Evolutionary conservation across 257 asterid species (phyloP).

Genomic region (Gentiana dahurica): DNA sequence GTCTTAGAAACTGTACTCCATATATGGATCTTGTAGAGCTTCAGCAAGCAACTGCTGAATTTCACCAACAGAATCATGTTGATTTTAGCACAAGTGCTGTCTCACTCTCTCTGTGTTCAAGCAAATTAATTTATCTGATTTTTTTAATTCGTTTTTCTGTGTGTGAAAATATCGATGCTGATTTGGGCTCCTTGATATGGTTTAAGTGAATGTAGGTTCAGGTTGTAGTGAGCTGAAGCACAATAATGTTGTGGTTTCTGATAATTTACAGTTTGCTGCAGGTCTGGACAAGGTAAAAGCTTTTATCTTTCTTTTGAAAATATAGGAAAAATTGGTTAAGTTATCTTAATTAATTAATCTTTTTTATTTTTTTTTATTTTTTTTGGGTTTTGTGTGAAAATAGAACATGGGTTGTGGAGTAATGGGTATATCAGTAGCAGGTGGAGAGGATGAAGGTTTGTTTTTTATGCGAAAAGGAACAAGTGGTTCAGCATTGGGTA

Average conservation of each 20-base stretch:
- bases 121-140: no score
- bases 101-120: neutral
- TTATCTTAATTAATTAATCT: neutral
- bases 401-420: constrained; percentile 60
- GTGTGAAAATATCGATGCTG: neutral
- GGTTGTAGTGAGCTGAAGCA: constrained; percentile 43
- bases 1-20: constrained; percentile 28
- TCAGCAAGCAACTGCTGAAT: constrained; percentile 42
- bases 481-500: constrained; percentile 36
- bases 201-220: constrained; percentile 25
- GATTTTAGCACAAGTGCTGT: constrained; percentile 44
- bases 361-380: neutral
- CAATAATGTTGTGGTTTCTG: constrained; percentile 31
- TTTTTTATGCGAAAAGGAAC: constrained; percentile 30
- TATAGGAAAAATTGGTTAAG: neutral
- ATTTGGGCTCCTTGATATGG: neutral
- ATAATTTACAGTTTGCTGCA: constrained; percentile 37
- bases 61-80: constrained; percentile 44
- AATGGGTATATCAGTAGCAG: constrained; percentile 44
- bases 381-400: constrained; percentile 4
- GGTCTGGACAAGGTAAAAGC: constrained; percentile 36
- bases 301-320: neutral
- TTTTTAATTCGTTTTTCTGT: no score
- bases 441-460: constrained; percentile 37
- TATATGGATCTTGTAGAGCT: constrained; percentile 54